phyloP scores from a whole-genome alignment of 352 stramenopile genomes.

The Globisporangium radiosum region DNA sequence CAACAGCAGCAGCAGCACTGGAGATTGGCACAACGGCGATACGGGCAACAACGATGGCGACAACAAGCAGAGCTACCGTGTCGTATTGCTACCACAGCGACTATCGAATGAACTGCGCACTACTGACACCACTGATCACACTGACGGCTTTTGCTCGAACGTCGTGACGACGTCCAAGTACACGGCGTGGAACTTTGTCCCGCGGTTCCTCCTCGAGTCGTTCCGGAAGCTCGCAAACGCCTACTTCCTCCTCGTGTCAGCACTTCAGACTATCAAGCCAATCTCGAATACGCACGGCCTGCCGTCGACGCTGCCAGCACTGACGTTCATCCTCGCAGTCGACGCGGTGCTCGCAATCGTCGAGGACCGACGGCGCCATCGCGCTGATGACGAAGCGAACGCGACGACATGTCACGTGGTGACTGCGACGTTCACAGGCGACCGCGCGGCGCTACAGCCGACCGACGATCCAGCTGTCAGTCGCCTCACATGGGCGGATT shows the following conservation, averaged over 20 bases:
- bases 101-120: slow-evolving; percentile 1
- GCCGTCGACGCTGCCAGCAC: slow-evolving; percentile 75
- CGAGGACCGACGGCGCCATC: slow-evolving; percentile 76
- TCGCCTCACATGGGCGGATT: slow-evolving; percentile 58
- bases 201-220: slow-evolving; percentile 83
- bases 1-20: not conserved
- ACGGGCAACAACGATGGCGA: not conserved
- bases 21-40: slow-evolving; percentile 1
- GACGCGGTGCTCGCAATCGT: slow-evolving; percentile 80
- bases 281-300: slow-evolving; percentile 84
- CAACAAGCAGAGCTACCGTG: slow-evolving; percentile 3
- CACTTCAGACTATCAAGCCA: slow-evolving; percentile 26
- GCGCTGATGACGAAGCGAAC: slow-evolving; percentile 82
- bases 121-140: not conserved
- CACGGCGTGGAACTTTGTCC: slow-evolving; percentile 85
- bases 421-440: slow-evolving; percentile 37
- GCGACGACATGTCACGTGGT: slow-evolving; percentile 58
- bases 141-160: slow-evolving; percentile 58
- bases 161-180: slow-evolving; percentile 91
- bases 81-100: slow-evolving; percentile 2
- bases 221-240: slow-evolving; percentile 88
- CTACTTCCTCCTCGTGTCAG: slow-evolving; percentile 90
- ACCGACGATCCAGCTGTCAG: slow-evolving; percentile 34
- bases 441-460: slow-evolving; percentile 21
- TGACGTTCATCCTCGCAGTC: slow-evolving; percentile 87